These are phyloP conservation scores for Crithidia fasciculata DNA, from an alignment of 208 protist genomes.

Conservation along the genomic window DNA sequence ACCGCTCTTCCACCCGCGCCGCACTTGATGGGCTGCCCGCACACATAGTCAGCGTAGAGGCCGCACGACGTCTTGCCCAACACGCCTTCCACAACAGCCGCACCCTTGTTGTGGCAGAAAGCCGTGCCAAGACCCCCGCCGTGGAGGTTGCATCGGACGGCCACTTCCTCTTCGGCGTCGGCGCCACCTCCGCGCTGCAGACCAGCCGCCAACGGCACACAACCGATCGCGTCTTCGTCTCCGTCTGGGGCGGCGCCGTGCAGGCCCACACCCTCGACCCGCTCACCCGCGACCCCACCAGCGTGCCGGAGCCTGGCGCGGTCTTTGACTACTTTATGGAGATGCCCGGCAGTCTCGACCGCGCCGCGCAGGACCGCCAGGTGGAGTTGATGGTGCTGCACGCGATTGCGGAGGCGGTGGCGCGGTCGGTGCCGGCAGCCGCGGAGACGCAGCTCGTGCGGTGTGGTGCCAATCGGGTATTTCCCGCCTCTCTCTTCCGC, in stretches of 20 bases:
- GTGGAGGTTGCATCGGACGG: neutral
- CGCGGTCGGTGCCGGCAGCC: neutral
- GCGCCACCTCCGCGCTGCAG: constrained; percentile 60
- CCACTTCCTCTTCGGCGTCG: constrained; percentile 50
- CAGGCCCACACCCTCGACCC: neutral
- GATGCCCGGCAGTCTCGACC: constrained; percentile 33
- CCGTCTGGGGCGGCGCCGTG: constrained; percentile 43
- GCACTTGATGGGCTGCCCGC: constrained; percentile 58
- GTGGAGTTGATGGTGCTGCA: constrained; percentile 58
- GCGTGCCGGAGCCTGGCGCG: neutral
- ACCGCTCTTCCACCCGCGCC: constrained; percentile 18
- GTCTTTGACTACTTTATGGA: constrained; percentile 46
- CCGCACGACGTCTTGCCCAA: constrained; percentile 65
- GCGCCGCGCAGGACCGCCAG: constrained; percentile 53
- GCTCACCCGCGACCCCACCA: neutral
- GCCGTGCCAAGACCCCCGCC: constrained; percentile 4
- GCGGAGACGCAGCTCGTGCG: constrained; percentile 4
- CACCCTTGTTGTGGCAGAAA: constrained; percentile 4
- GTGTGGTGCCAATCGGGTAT: neutral
- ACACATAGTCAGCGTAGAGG: constrained; percentile 31
- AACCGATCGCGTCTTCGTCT: constrained; percentile 51
- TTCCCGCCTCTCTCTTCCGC: constrained; percentile 9
- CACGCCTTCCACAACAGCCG: constrained; percentile 48
- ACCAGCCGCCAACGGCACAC: constrained; percentile 41
- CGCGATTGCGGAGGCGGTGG: constrained; percentile 36